Percentiles rank a stretch among this genome's conserved stretches.
phyloP scores from a whole-genome alignment of 306 rosid species.

The Rosa chinensis region DNA sequence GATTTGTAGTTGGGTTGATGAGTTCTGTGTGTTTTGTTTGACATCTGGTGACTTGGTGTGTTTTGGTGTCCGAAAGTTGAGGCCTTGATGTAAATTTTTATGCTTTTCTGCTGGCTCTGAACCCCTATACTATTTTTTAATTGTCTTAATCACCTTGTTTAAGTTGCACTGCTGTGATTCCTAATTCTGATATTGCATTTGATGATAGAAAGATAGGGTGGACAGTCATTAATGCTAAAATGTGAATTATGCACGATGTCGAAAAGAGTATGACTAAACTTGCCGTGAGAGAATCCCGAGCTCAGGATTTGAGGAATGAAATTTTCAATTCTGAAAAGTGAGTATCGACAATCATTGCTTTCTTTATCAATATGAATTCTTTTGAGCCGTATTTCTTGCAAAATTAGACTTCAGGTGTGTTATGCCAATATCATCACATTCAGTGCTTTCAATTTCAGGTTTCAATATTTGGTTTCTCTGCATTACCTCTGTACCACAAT shows the following conservation, averaged over 20 bases:
- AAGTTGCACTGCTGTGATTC: not conserved
- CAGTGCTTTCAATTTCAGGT: not conserved
- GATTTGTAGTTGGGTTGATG: slow-evolving; percentile 6
- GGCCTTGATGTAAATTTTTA: not conserved
- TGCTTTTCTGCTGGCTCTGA: not conserved
- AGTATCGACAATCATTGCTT: slow-evolving; percentile 27
- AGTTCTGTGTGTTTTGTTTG: slow-evolving; percentile 12
- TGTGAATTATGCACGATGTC: slow-evolving; percentile 55
- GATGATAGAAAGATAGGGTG: not conserved
- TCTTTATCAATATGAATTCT: not conserved
- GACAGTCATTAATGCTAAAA: slow-evolving; percentile 19
- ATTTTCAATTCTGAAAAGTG: slow-evolving; percentile 91
- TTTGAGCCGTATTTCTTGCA: not conserved
- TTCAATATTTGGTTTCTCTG: not conserved
- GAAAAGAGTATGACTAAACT: slow-evolving; percentile 83
- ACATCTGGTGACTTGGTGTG: slow-evolving; percentile 22
- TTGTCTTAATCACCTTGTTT: not conserved
- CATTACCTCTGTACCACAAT: not conserved
- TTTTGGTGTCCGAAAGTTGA: not conserved
- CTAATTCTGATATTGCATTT: not conserved
- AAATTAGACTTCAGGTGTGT: not conserved
- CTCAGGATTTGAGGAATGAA: slow-evolving; percentile 92
- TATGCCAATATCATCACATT: not conserved
- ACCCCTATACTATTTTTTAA: too few species aligned
- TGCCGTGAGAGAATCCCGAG: slow-evolving; percentile 83